Base-by-base conservation (phyloP, 805 yeast species). In the Teunomyces gatunensis region DNA sequence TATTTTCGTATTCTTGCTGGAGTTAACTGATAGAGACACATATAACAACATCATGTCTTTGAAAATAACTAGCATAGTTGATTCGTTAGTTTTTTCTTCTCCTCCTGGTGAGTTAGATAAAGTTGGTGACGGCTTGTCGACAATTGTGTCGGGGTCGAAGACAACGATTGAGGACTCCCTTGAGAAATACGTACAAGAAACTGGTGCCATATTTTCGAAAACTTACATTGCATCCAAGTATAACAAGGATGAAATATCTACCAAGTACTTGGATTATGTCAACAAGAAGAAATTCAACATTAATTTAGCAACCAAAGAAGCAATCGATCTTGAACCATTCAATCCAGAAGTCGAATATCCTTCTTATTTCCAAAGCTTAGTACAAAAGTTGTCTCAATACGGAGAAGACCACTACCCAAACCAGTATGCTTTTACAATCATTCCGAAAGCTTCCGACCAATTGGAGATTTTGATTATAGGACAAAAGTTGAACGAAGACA, bases 361-460 rank as follows among this genome's bases (percentile, higher is more conserved):
- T 1, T 27, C 37, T 6, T 64, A 61, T 45, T 71, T 53, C 47
- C 56, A 68, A 18, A 54, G 56, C 21, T 61, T 71, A 46, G 68
- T 63, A 23, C 50, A 55, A 10, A 47, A 49, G 23, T 68, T 85
- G 39, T 66, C 67, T 44, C 55, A 50, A 20, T 91, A 91, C 61
- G 80, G 85, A 1, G 60, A 67, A 3, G 82, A 79, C 46, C 89
- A 87, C 57, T 92, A 77, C 60, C 89, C 92, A 1, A 79, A 84
- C 4, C 60, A 63, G 10, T 76, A 63, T 58, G 75, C 74, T n/a
- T 73, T 66, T 21, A 60, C 75, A 7, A 68, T 78, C 3, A 63
- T 77, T 32, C 80, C 80, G 1, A 49, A 46, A 1, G 65, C 55
- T 10, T 51, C 53, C 4, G 49, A 44, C 11, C 61, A 51, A 3